A percentile compares a stretch with the other conserved stretches of the same genome.
phyloP scores from a whole-genome alignment of 2,329 filamentous ascomycete genomes.

The Ceratocystis destructans region DNA sequence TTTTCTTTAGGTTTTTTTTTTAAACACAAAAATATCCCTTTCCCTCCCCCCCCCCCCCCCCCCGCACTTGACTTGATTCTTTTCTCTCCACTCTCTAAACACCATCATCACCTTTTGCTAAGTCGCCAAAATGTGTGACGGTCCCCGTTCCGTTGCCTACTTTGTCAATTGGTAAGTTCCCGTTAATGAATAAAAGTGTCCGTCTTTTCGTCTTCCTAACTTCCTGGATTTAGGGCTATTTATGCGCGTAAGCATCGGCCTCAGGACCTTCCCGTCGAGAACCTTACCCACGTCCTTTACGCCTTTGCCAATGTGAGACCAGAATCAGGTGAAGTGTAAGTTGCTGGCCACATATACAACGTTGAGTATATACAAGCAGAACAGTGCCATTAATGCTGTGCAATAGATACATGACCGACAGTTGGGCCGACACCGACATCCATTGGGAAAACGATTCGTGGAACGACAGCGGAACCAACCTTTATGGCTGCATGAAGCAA shows the following conservation, averaged over 20 bases:
- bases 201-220: constrained; percentile 18
- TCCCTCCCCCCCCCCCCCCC: neutral
- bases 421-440: constrained; percentile 59
- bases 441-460: constrained; percentile 54
- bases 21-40: neutral
- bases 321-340: constrained; percentile 65
- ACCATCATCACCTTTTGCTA: neutral
- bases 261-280: constrained; percentile 64
- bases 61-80: neutral
- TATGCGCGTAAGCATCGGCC: constrained; percentile 78
- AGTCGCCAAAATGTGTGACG: constrained; percentile 23
- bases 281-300: constrained; percentile 81
- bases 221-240: constrained; percentile 45
- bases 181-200: neutral
- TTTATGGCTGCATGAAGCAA: constrained; percentile 84
- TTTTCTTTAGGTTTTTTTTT: no score
- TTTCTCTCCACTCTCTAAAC: neutral
- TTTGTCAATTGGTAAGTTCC: constrained; percentile 50
- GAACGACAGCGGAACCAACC: constrained; percentile 61
- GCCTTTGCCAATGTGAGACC: constrained; percentile 75
- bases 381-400: constrained; percentile 7
- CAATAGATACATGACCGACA: constrained; percentile 40
- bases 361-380: neutral
- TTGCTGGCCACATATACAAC: neutral
- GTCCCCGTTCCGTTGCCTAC: constrained; percentile 56